phyloP scores from a whole-genome alignment of 306 rosid genomes.

The Urtica urens region DNA sequence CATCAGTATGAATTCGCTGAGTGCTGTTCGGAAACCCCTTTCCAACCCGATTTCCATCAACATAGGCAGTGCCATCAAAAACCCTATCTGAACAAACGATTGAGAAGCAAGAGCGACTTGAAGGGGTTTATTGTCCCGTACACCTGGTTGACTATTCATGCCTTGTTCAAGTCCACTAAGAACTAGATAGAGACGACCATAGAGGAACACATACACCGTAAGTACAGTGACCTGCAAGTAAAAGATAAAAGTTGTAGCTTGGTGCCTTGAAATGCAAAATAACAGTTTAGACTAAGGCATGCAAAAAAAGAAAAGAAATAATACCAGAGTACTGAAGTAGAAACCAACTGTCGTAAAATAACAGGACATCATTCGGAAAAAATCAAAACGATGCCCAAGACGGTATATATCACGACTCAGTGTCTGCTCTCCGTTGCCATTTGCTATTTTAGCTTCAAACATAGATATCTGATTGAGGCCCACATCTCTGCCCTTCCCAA shows the following conservation, averaged over 20 bases:
- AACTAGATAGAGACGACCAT: slow-evolving; percentile 94
- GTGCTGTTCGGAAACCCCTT: slow-evolving; percentile 92
- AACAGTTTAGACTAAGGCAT: not conserved
- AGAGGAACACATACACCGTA: slow-evolving; percentile 83
- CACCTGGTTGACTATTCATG: slow-evolving; percentile 53
- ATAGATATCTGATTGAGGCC: slow-evolving; percentile 98
- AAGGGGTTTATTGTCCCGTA: slow-evolving; percentile 92
- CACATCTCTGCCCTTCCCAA: slow-evolving; percentile 96
- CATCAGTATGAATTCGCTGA: slow-evolving; percentile 89
- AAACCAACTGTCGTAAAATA: slow-evolving; percentile 93
- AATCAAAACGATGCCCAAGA: slow-evolving; percentile 97
- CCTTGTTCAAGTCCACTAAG: slow-evolving; percentile 97
- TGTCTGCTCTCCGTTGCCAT: slow-evolving; percentile 97
- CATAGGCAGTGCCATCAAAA: slow-evolving; percentile 94
- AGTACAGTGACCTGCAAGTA: slow-evolving; percentile 83
- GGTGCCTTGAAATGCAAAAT: slow-evolving; percentile 6
- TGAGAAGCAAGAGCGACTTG: slow-evolving; percentile 98
- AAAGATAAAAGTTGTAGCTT: slow-evolving; percentile 7
- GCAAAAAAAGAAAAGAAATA: not conserved
- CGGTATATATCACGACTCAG: slow-evolving; percentile 90
- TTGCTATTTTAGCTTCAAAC: slow-evolving; percentile 97
- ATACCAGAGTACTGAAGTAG: slow-evolving; percentile 90
- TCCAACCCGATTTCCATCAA: slow-evolving; percentile 97
- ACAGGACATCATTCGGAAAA: slow-evolving; percentile 87
- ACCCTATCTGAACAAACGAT: slow-evolving; percentile 94